Evolutionary conservation across 805 yeast genomes (phyloP).

Genomic region (Lipomyces kockii): DNA sequence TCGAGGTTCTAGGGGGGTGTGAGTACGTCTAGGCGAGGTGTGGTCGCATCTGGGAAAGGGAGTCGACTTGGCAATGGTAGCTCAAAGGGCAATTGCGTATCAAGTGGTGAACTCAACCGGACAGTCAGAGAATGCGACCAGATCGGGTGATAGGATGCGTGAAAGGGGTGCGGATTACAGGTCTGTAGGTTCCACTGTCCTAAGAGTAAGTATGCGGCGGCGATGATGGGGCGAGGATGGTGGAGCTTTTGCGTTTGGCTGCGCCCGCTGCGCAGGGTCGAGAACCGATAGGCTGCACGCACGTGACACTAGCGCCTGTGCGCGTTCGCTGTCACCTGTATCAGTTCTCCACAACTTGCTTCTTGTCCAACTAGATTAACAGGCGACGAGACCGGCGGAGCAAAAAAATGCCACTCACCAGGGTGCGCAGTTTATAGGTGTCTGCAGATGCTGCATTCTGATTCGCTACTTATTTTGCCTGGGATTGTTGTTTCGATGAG

Average conservation of each 20-base stretch:
- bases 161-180: not conserved
- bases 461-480: not conserved
- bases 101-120: not conserved
- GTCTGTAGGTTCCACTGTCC: not conserved
- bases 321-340: not conserved
- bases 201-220: not conserved
- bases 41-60: not conserved
- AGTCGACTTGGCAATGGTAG: not conserved
- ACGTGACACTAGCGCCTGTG: not conserved
- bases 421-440: not conserved
- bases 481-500: too few species aligned
- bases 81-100: not conserved
- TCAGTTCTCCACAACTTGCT: not conserved
- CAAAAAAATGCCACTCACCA: not conserved
- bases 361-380: not conserved
- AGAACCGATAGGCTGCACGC: not conserved
- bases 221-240: slow-evolving; percentile 2
- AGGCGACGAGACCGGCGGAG: not conserved
- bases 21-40: not conserved
- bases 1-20: not conserved
- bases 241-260: slow-evolving; percentile 2
- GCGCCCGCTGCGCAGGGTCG: not conserved
- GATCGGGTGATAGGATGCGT: not conserved
- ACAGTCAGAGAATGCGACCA: not conserved
- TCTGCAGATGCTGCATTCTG: not conserved